Evolutionary conservation across 306 rosid species (phyloP).

Genomic region (Dicorynia guianensis): DNA sequence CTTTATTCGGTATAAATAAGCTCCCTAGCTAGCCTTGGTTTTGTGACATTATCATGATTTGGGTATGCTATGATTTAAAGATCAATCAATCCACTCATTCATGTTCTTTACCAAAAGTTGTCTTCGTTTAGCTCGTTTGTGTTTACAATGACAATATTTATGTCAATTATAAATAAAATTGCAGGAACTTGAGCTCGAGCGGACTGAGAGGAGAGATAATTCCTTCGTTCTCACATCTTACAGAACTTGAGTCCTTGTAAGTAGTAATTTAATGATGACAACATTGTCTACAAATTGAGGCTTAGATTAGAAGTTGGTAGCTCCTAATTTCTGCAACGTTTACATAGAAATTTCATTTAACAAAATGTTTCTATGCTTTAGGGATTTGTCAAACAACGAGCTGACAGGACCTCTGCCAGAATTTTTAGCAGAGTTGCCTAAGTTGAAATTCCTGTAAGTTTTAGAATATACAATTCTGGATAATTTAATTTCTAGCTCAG

Average conservation of each 20-base stretch:
- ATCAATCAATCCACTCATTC: background rate
- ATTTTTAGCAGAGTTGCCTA: constrained; percentile 37
- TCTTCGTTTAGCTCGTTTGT: too few species aligned
- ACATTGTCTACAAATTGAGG: too few species aligned
- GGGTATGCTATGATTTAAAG: too few species aligned
- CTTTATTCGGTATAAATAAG: too few species aligned
- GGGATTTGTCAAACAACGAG: constrained; percentile 46
- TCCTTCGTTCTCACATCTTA: too few species aligned
- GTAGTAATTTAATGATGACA: background rate
- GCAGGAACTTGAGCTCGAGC: too few species aligned
- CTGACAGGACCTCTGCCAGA: constrained; percentile 38
- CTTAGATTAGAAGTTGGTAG: background rate
- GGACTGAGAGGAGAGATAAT: too few species aligned
- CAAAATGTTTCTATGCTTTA: background rate
- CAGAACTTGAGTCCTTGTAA: too few species aligned
- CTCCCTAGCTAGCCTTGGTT: too few species aligned
- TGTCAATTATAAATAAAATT: too few species aligned
- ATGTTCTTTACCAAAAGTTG: background rate
- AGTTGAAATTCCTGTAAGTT: constrained; percentile 44
- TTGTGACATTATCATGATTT: too few species aligned
- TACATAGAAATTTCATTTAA: background rate
- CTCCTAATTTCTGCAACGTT: background rate
- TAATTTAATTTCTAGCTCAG: background rate
- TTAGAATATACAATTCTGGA: background rate
- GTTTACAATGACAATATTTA: too few species aligned